These are phyloP conservation scores for Pythium scleroteichum DNA, from an alignment of 352 stramenopile species.

Conservation along the genomic window DNA sequence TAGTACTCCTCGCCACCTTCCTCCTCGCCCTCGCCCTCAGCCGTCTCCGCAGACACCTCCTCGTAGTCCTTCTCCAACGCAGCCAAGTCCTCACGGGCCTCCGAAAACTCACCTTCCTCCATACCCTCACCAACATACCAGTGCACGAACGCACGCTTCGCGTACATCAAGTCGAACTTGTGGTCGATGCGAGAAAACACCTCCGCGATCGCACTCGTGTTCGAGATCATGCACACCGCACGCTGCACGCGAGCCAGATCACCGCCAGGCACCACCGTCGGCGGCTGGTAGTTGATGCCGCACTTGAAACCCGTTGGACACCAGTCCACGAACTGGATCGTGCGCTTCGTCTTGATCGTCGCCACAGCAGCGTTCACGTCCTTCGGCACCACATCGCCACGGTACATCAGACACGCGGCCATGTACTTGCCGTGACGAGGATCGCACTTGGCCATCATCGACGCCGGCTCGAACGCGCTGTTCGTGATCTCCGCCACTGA, in stretches of 20 bases:
- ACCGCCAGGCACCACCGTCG: conserved; percentile 95
- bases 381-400: no score
- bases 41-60: conserved; percentile 98
- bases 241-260: conserved; percentile 97
- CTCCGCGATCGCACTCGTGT: conserved; percentile 98
- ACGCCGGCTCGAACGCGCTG: conserved; percentile 91
- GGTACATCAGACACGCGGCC: conserved; percentile 42
- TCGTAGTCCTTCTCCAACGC: conserved; percentile 99
- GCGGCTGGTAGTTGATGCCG: conserved; percentile 70
- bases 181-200: conserved; percentile 98
- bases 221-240: conserved; percentile 96
- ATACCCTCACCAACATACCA: conserved; percentile 99
- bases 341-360: no score
- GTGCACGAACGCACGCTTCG: conserved; percentile 99
- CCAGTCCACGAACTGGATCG: conserved; percentile 97
- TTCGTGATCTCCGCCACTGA: no score
- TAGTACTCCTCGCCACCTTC: conserved; percentile 92
- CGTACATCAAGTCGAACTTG: conserved; percentile 99
- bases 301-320: conserved; percentile 97
- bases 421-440: conserved; percentile 99
- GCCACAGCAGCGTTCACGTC: no score
- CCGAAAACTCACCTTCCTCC: conserved; percentile 99
- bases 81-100: conserved; percentile 98
- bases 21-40: conserved; percentile 94
- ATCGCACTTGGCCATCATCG: conserved; percentile 99